A percentile compares a stretch with the other conserved stretches of the same genome.
These are phyloP conservation scores for Kalmanozyma brasiliensis DNA, from an alignment of 1,284 basidiomycete genomes.

Conservation along the genomic window DNA sequence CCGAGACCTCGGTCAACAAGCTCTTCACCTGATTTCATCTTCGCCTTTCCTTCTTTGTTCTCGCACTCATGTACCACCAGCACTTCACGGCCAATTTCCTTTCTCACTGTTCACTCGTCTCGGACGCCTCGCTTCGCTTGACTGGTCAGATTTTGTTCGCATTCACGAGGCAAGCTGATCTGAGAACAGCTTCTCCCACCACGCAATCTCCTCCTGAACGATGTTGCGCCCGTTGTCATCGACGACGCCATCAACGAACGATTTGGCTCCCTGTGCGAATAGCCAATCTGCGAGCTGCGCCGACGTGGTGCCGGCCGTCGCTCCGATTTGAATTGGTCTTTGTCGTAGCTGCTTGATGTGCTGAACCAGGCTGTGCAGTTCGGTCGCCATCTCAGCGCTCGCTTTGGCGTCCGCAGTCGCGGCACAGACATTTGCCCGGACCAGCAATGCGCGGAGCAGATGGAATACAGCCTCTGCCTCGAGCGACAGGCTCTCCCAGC, in stretches of 20 bases:
- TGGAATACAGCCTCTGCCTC: conserved; percentile 34
- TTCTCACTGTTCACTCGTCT: too few species aligned
- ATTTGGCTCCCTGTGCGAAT: conserved; percentile 25
- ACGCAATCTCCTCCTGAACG: conserved; percentile 21
- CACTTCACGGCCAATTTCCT: conserved; percentile 18
- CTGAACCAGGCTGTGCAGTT: conserved; percentile 11
- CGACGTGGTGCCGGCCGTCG: conserved; percentile 9
- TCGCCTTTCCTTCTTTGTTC: conserved; percentile 2
- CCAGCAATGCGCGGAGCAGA: conserved; percentile 32
- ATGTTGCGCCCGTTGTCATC: conserved; percentile 32
- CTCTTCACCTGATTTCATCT: conserved; percentile 66
- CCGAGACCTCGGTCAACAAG: conserved; percentile 67
- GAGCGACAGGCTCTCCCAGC: conserved; percentile 47
- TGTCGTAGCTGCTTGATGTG: conserved; percentile 27
- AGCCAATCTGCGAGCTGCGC: conserved; percentile 26
- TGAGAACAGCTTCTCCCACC: conserved; percentile 36
- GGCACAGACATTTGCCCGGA: conserved; percentile 13
- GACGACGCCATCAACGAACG: conserved; percentile 30
- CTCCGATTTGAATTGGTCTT: conserved; percentile 24
- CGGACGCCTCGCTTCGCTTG: too few species aligned
- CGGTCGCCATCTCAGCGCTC: conserved; percentile 8
- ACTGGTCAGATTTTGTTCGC: too few species aligned
- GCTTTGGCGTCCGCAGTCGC: conserved; percentile 4
- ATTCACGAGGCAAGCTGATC: conserved; percentile 10
- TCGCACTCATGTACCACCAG: conserved; percentile 37